Percentiles rank a stretch among this genome's conserved stretches.
These are phyloP conservation scores for Hirschioporus abietinus DNA, from an alignment of 768 basidiomycete species.

Conservation along the genomic window DNA sequence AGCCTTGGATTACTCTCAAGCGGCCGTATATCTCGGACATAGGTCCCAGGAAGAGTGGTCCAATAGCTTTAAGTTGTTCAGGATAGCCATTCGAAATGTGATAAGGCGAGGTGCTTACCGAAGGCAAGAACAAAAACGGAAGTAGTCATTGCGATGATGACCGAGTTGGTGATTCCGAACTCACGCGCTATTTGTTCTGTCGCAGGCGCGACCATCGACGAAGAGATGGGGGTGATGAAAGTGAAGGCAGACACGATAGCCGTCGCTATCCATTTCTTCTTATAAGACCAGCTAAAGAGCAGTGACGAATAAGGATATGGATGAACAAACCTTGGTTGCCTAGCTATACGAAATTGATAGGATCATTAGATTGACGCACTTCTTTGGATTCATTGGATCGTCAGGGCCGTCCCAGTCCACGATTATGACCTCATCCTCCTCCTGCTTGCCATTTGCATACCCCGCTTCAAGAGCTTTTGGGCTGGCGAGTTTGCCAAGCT, in stretches of 20 bases:
- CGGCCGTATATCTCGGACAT: conserved; percentile 70
- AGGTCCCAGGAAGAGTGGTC: conserved; percentile 46
- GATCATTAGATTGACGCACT: conserved; percentile 20
- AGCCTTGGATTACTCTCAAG: conserved; percentile 49
- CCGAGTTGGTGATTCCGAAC: conserved; percentile 48
- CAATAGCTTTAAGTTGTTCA: conserved; percentile 14
- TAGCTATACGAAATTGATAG: not conserved
- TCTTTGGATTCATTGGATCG: conserved; percentile 29
- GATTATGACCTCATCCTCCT: conserved; percentile 17
- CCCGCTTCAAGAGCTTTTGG: not conserved
- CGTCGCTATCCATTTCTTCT: conserved; percentile 60
- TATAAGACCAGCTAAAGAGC: conserved; percentile 47
- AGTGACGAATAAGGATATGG: not conserved
- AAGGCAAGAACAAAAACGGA: conserved; percentile 41
- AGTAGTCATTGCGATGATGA: conserved; percentile 34
- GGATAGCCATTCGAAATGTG: not conserved
- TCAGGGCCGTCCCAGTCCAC: conserved; percentile 32
- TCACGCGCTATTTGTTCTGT: conserved; percentile 40
- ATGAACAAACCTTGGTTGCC: not conserved
- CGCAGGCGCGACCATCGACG: conserved; percentile 72
- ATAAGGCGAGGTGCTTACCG: conserved; percentile 23
- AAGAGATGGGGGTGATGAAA: conserved; percentile 64
- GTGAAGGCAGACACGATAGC: conserved; percentile 63
- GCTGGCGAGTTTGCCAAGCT: not conserved
- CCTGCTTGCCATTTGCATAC: not conserved